Evolutionary conservation across 2,329 filamentous ascomycete genomes (phyloP).

Genomic region (Aspergillus oerlinghausenensis): DNA sequence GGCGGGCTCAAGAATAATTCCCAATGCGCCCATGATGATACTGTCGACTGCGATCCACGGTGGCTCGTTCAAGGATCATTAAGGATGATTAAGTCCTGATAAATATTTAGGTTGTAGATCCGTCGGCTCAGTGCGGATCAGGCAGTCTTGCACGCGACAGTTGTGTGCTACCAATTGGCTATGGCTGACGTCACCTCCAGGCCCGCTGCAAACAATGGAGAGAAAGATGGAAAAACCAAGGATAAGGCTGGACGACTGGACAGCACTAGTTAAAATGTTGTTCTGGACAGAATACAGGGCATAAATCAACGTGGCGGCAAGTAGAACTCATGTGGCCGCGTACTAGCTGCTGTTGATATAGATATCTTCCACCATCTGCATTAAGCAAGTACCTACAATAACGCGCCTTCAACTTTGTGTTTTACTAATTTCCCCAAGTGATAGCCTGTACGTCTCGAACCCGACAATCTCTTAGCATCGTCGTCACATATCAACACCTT

Average conservation of each 20-base stretch:
- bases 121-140: neutral
- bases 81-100: neutral
- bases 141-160: neutral
- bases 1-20: slow-evolving; percentile 15
- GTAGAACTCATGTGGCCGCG: neutral
- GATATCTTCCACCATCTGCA: neutral
- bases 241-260: neutral
- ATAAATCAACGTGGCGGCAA: neutral
- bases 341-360: neutral
- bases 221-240: neutral
- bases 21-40: slow-evolving; percentile 6
- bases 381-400: neutral
- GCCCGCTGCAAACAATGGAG: neutral
- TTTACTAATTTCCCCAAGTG: too few relatives aligned
- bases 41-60: neutral
- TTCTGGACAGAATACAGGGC: neutral
- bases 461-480: too few relatives aligned
- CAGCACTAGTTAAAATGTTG: neutral
- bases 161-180: neutral
- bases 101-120: neutral
- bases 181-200: neutral
- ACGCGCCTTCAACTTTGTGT: neutral
- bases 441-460: too few relatives aligned
- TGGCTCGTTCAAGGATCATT: neutral
- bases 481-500: too few relatives aligned